Percentiles rank a stretch among this genome's conserved stretches.
Evolutionary conservation across 2,329 filamentous ascomycete genomes (phyloP).

Genomic region (Colletotrichum tanaceti): DNA sequence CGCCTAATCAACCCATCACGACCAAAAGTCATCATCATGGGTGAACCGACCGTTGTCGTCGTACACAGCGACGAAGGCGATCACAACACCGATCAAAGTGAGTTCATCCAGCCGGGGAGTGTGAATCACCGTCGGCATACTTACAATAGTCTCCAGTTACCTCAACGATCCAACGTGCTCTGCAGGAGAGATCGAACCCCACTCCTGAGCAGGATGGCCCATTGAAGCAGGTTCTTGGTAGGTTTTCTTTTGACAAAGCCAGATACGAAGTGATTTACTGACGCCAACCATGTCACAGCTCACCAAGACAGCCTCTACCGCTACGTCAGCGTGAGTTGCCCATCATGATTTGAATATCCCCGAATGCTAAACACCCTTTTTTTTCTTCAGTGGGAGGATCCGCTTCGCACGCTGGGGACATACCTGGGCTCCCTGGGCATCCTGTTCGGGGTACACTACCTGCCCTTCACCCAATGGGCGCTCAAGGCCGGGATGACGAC

Average conservation of each 20-base stretch:
- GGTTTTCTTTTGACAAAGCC: not conserved
- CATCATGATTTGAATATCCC: too few relatives aligned
- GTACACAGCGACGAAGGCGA: not conserved
- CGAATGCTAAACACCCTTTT: not conserved
- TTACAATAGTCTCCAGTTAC: not conserved
- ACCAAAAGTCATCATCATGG: not conserved
- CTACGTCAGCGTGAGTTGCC: conserved; percentile 23
- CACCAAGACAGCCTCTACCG: conserved; percentile 33
- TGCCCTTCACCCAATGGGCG: conserved; percentile 20
- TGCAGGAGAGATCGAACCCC: not conserved
- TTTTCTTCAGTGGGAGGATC: conserved; percentile 35
- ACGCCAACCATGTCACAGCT: not conserved
- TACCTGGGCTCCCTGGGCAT: conserved; percentile 20
- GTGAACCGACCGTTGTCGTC: conserved; percentile 8
- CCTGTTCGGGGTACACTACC: conserved; percentile 23
- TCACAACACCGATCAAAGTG: conserved; percentile 6
- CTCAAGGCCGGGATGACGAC: conserved; percentile 21
- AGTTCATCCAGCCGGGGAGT: not conserved
- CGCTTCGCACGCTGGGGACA: conserved; percentile 21
- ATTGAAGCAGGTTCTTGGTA: conserved; percentile 16
- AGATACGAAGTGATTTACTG: not conserved
- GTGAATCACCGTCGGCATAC: too few relatives aligned
- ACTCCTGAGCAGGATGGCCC: conserved; percentile 3
- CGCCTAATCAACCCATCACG: not conserved
- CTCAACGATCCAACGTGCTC: conserved; percentile 8